These are phyloP conservation scores for Plasmodium blacklocki DNA, from an alignment of 169 alveolate genomes.

Conservation along the genomic window DNA sequence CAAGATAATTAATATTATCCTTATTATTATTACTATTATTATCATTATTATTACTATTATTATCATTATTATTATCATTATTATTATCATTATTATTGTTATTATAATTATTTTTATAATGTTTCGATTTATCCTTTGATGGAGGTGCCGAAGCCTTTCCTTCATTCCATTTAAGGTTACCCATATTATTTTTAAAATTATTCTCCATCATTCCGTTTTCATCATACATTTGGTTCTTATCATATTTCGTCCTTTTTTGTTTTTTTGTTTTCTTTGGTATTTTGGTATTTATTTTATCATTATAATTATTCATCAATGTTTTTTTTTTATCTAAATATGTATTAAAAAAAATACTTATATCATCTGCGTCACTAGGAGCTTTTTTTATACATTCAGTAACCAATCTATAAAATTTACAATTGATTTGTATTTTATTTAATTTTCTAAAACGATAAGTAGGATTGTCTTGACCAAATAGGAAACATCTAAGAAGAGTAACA, in stretches of 20 bases:
- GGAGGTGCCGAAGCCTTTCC: too few species aligned
- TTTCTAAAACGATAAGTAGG: constrained; percentile 73
- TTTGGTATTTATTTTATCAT: neutral
- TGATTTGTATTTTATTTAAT: constrained; percentile 25
- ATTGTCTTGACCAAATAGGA: constrained; percentile 73
- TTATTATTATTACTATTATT: neutral
- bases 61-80: neutral
- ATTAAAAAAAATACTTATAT: constrained; percentile 59
- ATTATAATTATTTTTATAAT: neutral
- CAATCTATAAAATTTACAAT: constrained; percentile 57
- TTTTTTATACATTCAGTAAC: constrained; percentile 74
- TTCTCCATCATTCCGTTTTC: too few species aligned
- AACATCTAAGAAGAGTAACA: constrained; percentile 55
- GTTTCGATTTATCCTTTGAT: too few species aligned
- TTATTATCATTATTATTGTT: neutral
- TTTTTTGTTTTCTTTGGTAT: too few species aligned
- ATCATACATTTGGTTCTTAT: too few species aligned
- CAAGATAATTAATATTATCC: neutral
- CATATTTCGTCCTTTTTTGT: too few species aligned
- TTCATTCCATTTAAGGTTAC: too few species aligned
- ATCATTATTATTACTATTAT: neutral
- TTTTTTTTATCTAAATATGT: constrained; percentile 25
- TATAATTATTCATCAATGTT: neutral
- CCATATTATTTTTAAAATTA: too few species aligned
- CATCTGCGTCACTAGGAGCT: constrained; percentile 71